These are phyloP conservation scores for Ilex asprella DNA, from an alignment of 257 asterid genomes.

Conservation along the genomic window DNA sequence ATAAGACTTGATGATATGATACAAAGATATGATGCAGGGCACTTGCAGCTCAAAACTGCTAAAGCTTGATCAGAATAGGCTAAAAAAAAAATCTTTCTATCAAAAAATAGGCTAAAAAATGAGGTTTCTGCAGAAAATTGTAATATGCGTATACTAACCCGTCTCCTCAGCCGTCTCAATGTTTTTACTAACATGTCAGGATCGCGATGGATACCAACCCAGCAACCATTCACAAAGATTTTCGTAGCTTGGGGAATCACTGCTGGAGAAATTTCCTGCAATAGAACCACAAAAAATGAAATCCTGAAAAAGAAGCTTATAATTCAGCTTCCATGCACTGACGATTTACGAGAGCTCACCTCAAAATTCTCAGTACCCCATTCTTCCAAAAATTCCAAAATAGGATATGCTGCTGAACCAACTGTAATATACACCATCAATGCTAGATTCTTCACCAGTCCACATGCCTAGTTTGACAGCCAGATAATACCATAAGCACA, in stretches of 20 bases:
- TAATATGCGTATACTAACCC: conserved; percentile 45
- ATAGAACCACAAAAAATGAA: background rate
- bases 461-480: conserved; percentile 68
- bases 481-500: conserved; percentile 1
- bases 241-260: conserved; percentile 93
- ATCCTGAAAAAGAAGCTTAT: conserved; percentile 3
- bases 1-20: no score
- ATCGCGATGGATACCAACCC: conserved; percentile 98
- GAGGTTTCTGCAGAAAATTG: background rate
- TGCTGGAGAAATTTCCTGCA: conserved; percentile 93
- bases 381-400: conserved; percentile 90
- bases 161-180: conserved; percentile 76
- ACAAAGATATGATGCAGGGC: background rate
- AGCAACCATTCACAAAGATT: conserved; percentile 91
- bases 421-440: conserved; percentile 95
- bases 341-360: conserved; percentile 32
- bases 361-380: conserved; percentile 99
- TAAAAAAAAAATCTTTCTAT: no score
- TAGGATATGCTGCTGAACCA: conserved; percentile 98
- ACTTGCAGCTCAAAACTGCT: background rate
- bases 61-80: no score
- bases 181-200: conserved; percentile 98
- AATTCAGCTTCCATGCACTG: conserved; percentile 6
- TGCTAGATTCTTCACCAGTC: conserved; percentile 95
- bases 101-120: background rate